A percentile compares a stretch with the other conserved stretches of the same genome.
These are phyloP conservation scores for Exophiala sideris DNA, from an alignment of 2,329 filamentous ascomycete species.

Conservation along the genomic window DNA sequence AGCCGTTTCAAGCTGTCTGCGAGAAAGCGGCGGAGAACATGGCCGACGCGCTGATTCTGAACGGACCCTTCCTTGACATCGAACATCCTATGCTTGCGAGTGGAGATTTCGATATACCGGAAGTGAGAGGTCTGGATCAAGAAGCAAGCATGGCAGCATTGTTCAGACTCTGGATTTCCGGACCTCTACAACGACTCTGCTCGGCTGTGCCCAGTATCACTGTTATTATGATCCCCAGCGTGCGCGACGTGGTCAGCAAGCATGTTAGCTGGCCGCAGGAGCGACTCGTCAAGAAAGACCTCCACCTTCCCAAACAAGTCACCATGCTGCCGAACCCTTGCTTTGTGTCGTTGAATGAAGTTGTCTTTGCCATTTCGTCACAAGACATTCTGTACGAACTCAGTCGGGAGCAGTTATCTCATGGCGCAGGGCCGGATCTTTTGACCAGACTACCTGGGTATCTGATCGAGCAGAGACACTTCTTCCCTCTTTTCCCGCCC, in stretches of 20 bases:
- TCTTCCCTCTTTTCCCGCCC: slow-evolving; percentile 84
- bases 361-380: slow-evolving; percentile 73
- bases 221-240: slow-evolving; percentile 77
- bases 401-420: slow-evolving; percentile 66
- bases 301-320: slow-evolving; percentile 73
- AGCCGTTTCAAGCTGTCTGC: slow-evolving; percentile 79
- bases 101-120: slow-evolving; percentile 73
- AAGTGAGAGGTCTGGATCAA: slow-evolving; percentile 61
- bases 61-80: slow-evolving; percentile 84
- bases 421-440: slow-evolving; percentile 55
- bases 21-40: slow-evolving; percentile 69
- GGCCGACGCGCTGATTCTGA: slow-evolving; percentile 74
- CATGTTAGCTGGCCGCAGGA: slow-evolving; percentile 86
- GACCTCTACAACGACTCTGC: slow-evolving; percentile 67
- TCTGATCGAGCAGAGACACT: slow-evolving; percentile 85
- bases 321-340: slow-evolving; percentile 86
- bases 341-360: slow-evolving; percentile 83
- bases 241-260: slow-evolving; percentile 75
- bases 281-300: slow-evolving; percentile 64
- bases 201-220: slow-evolving; percentile 71
- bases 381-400: slow-evolving; percentile 84
- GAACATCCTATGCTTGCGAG: slow-evolving; percentile 84
- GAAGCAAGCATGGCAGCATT: slow-evolving; percentile 75
- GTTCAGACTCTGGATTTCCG: slow-evolving; percentile 76
- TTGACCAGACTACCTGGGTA: slow-evolving; percentile 71